Evolutionary conservation across 768 basidiomycete species (phyloP).

Genomic region (Boletales sp.): DNA sequence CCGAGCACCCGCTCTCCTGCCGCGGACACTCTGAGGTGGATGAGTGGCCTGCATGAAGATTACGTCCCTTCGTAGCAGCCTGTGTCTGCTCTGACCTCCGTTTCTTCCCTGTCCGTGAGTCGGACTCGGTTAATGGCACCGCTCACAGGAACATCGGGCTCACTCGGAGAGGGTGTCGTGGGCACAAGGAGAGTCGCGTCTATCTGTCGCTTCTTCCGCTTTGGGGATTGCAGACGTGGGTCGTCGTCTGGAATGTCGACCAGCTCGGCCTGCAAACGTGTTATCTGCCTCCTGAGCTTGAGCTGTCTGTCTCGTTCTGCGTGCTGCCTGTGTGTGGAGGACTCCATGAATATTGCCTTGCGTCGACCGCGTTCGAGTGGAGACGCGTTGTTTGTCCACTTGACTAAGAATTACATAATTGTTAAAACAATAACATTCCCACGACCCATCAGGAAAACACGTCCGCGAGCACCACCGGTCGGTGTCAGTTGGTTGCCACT

Average conservation of each 20-base stretch:
- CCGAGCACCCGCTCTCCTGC: conserved; percentile 10
- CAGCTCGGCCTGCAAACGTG: conserved; percentile 53
- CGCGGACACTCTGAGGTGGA: conserved; percentile 13
- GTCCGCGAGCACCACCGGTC: neutral
- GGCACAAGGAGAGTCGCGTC: conserved; percentile 41
- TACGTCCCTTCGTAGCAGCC: conserved; percentile 13
- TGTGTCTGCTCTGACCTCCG: conserved; percentile 39
- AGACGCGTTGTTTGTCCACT: conserved; percentile 21
- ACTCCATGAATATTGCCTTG: conserved; percentile 45
- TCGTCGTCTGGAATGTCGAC: conserved; percentile 29
- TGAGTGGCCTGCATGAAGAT: conserved; percentile 8
- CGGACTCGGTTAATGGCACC: neutral
- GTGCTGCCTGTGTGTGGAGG: conserved; percentile 41
- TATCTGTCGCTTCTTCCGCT: conserved; percentile 38
- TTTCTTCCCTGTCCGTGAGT: conserved; percentile 33
- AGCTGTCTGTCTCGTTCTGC: conserved; percentile 41
- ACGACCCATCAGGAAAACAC: conserved; percentile 5
- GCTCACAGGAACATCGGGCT: conserved; percentile 16
- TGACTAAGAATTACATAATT: conserved; percentile 17
- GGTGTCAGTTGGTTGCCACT: conserved; percentile 11
- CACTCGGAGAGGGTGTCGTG: conserved; percentile 66
- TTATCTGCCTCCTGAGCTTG: conserved; percentile 54
- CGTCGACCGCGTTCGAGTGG: conserved; percentile 16
- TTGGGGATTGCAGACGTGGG: conserved; percentile 37
- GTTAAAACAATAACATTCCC: conserved; percentile 4